These are phyloP conservation scores for Atkinsonella texensis DNA, from an alignment of 2,329 filamentous ascomycete species.

Conservation along the genomic window DNA sequence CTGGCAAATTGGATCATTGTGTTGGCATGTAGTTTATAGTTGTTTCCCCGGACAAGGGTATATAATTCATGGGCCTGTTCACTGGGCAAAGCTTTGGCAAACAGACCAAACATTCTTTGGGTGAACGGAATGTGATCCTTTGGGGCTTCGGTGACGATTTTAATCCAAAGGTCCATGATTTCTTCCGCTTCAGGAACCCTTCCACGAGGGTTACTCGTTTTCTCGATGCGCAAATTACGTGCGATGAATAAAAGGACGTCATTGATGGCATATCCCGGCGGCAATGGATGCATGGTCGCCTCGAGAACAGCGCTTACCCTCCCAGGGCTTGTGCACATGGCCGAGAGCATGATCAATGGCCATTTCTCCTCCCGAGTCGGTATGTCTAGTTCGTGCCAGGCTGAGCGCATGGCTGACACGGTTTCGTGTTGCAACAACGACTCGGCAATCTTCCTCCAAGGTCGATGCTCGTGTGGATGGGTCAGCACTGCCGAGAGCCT, in stretches of 20 bases:
- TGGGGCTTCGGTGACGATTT: constrained; percentile 18
- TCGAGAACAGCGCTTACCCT: constrained; percentile 21
- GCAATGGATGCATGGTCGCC: constrained; percentile 24
- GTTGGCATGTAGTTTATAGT: constrained; percentile 24
- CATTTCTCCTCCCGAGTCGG: constrained; percentile 17
- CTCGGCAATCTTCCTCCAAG: constrained; percentile 16
- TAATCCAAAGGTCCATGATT: constrained; percentile 17
- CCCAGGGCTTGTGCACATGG: constrained; percentile 20
- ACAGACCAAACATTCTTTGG: constrained; percentile 25
- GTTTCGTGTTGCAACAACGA: constrained; percentile 20
- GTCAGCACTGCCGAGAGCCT: constrained; percentile 13
- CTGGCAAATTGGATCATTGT: constrained; percentile 37
- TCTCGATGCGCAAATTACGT: constrained; percentile 10
- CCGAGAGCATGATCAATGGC: constrained; percentile 24
- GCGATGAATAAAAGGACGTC: constrained; percentile 24
- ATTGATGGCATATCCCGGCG: constrained; percentile 25
- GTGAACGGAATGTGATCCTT: constrained; percentile 21
- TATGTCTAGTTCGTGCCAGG: constrained; percentile 20
- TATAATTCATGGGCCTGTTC: constrained; percentile 25
- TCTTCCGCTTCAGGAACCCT: constrained; percentile 16
- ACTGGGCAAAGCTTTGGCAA: constrained; percentile 17
- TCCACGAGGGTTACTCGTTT: constrained; percentile 11
- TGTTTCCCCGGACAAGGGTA: constrained; percentile 17
- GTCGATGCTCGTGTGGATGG: constrained; percentile 8
- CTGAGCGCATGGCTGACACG: constrained; percentile 18